A percentile compares a stretch with the other conserved stretches of the same genome.
phyloP scores from a whole-genome alignment of 352 stramenopile genomes.

The Phytophthora rubi region DNA sequence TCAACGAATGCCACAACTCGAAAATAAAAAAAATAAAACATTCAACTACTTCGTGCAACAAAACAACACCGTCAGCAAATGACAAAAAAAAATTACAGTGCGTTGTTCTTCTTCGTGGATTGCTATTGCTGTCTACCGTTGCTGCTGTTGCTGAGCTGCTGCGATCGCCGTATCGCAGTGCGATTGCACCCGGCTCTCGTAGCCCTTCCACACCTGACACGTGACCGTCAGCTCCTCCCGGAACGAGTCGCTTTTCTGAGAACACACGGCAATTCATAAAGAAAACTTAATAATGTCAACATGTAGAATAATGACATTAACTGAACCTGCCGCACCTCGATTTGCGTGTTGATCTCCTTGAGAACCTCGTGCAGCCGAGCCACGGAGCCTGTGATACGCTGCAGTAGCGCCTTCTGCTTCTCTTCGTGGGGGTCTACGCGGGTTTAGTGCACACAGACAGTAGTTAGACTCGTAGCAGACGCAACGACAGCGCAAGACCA shows the following conservation, averaged over 20 bases:
- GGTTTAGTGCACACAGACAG: not conserved
- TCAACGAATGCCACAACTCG: not conserved
- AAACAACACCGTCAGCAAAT: not conserved
- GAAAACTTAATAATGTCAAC: not conserved
- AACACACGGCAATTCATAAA: not conserved
- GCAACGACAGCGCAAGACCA: not conserved
- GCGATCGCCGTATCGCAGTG: conserved; percentile 53
- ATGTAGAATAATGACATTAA: not conserved
- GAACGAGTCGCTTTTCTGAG: conserved; percentile 79
- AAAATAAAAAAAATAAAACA: not conserved
- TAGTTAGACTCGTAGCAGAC: conserved; percentile 3
- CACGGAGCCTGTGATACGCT: conserved; percentile 81
- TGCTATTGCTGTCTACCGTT: conserved; percentile 5
- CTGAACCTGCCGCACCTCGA: conserved; percentile 56
- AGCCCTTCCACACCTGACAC: conserved; percentile 85
- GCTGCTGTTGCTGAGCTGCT: conserved; percentile 9
- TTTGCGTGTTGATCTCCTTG: conserved; percentile 87
- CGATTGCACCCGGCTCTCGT: conserved; percentile 83
- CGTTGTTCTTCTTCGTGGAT: not conserved
- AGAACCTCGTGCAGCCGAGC: conserved; percentile 81
- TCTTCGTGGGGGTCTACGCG: conserved; percentile 80
- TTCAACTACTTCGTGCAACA: not conserved
- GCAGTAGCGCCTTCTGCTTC: conserved; percentile 87
- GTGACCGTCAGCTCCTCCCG: conserved; percentile 76
- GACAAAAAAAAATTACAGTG: conserved; percentile 6